Base-by-base conservation (phyloP, 1,284 basidiomycete genomes). In the Mycosarcoma mackinlayi region DNA sequence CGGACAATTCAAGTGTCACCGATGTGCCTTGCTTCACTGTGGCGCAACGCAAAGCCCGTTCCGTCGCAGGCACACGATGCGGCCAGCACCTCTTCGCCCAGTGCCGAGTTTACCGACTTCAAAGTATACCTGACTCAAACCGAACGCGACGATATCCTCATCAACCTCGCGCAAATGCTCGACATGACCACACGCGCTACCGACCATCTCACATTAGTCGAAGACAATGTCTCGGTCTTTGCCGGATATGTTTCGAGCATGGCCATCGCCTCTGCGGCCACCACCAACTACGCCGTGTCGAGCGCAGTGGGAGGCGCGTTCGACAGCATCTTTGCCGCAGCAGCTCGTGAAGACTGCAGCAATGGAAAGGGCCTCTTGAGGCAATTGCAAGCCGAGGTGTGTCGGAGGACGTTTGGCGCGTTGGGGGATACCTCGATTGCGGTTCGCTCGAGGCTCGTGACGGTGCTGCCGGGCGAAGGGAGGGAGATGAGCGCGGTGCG, bases 121-220 rank as follows among this genome's bases (percentile, higher is more conserved):
- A 34, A 57, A 9, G 33, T 38, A 19, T 62, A 69, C 33, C 45
- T 70, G 16, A 64, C 67, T 6, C 61, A 60, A 13, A 37, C 40
- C 7, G 67, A 70, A 35, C 38, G 61, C 40, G 57, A 64, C 28
- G 52, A 70, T 3, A 35, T 64, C 25, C 19, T 70, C 8, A 38
- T 41, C 30, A 56, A 50, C 23, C 57, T 70, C 11, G 56, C 60
- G 0, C 50, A 49, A 9, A 24, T 61, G 47, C 19, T 60, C 19
- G 25, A 47, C 5, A 42, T 52, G 40, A 35, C 63, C 11, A 33
- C 28, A 6, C 3, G 11, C 24, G 51, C 53, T 4, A 8, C 19
- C 0, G 6, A 21, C 1, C 13, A 6, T 19, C 25, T 27, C 3
- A 19, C 6, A 1, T 38, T 57, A n/a, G 33, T 47, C 13, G 38